These are phyloP conservation scores for Erysimum cheiranthoides DNA, from an alignment of 345 rosid species.

Conservation along the genomic window DNA sequence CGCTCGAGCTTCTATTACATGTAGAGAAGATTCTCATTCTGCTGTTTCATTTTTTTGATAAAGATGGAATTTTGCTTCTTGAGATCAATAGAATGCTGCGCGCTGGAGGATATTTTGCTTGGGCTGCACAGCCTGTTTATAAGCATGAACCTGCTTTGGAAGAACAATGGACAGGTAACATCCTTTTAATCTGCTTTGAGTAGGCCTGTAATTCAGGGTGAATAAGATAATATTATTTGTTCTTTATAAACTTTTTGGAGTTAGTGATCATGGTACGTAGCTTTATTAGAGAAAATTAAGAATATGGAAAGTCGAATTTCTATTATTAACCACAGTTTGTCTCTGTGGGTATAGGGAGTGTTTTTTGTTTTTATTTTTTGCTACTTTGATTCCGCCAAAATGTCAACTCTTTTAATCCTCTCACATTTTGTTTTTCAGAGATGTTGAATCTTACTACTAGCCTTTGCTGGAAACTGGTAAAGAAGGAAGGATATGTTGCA, in stretches of 20 bases:
- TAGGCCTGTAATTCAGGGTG: background rate
- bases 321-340: background rate
- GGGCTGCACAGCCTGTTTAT: constrained; percentile 99
- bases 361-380: background rate
- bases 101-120: constrained; percentile 96
- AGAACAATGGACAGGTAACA: constrained; percentile 95
- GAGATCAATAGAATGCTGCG: constrained; percentile 96
- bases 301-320: constrained; percentile 9
- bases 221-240: background rate
- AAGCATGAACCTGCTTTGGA: constrained; percentile 83
- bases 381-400: constrained; percentile 17
- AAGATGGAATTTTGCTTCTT: constrained; percentile 95
- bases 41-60: constrained; percentile 34
- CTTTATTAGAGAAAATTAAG: constrained; percentile 21
- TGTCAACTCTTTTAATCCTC: constrained; percentile 22
- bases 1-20: constrained; percentile 11
- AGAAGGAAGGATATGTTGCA: constrained; percentile 95
- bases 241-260: constrained; percentile 9
- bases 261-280: constrained; percentile 10
- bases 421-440: constrained; percentile 57
- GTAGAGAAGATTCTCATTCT: constrained; percentile 20
- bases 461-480: constrained; percentile 95
- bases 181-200: constrained; percentile 21
- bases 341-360: constrained; percentile 12
- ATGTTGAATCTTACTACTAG: constrained; percentile 89